Base-by-base conservation (phyloP, 257 asterid genomes). In the Lithospermum erythrorhizon region DNA sequence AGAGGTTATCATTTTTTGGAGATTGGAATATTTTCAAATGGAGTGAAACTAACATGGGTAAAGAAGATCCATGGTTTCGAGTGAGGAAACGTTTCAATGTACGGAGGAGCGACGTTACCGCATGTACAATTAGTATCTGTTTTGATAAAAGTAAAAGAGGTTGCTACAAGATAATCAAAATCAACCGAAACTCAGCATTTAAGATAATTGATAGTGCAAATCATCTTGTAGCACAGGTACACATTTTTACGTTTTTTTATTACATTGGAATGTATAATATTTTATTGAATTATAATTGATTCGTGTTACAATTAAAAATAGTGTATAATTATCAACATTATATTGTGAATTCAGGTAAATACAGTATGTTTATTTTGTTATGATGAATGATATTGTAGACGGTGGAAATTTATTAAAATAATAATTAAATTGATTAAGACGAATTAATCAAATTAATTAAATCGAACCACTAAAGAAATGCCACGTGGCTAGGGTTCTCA, bases 161-260 rank as follows among this genome's bases (percentile, higher is more conserved):
- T 30, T 71, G 71, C 59, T 85, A 73, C 66, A 72, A 54, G 16
- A 76, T 89, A 27, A 55, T 67, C 9, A 81, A 78, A 24, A 69
- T 76, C 32, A 79, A 77, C 48, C 73, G 81, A 52, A 83, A 80
- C 61, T 76, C 85, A 22, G 58, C 79, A 32, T 68, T 86, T 54
- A 75, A 79, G 75, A 79, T 89, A 37, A 41, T 71, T 5, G 88
- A 86, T 65, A 63, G 54, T 20, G 66, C 68, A 0, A 89, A 90
- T 60, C 82, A 73, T 19, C 59, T 77, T 67, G 71, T 86, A 10
- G 96, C 95, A 0, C 84, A 89, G 95, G 96, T 87, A 2, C 6
- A 15, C 1, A n/a, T n/a, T 30, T 3, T 3, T 49, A 14, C 20
- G 6, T 45, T 21, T 19, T 3, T 6, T 3, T 23, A 19, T 6